Evolutionary conservation across 2,329 filamentous ascomycete species (phyloP).

Genomic region (Microdochium trichocladiopsis): DNA sequence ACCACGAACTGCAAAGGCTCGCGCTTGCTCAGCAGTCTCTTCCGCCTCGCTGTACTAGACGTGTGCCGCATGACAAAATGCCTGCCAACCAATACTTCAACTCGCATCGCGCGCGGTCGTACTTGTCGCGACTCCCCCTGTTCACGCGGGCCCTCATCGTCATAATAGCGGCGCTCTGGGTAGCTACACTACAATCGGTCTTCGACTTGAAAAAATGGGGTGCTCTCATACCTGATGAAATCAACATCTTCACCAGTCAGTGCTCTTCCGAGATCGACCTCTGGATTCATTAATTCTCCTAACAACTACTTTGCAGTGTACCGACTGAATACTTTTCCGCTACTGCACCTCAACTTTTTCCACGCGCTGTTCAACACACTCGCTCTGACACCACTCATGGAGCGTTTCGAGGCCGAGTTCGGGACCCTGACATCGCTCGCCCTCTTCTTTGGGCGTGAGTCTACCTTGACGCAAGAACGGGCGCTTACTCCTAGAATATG

Average conservation of each 20-base stretch:
- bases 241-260: constrained; percentile 65
- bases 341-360: constrained; percentile 76
- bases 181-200: constrained; percentile 59
- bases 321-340: constrained; percentile 83
- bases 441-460: constrained; percentile 85
- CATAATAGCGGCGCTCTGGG: constrained; percentile 62
- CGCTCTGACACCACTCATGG: constrained; percentile 78
- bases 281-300: too few relatives aligned
- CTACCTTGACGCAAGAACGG: neutral
- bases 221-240: constrained; percentile 68
- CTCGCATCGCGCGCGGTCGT: constrained; percentile 68
- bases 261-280: constrained; percentile 10
- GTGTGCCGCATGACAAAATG: constrained; percentile 13
- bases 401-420: constrained; percentile 88
- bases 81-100: constrained; percentile 49
- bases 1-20: too few relatives aligned
- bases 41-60: neutral
- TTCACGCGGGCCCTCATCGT: constrained; percentile 69
- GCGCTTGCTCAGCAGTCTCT: neutral
- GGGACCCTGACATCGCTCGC: constrained; percentile 84
- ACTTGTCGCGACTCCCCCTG: constrained; percentile 77
- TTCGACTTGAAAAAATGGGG: constrained; percentile 75
- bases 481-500: neutral
- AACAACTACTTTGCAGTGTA: constrained; percentile 55
- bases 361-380: constrained; percentile 75